phyloP scores from a whole-genome alignment of 2,329 filamentous ascomycete species.

The Fusarium anthophilum region DNA sequence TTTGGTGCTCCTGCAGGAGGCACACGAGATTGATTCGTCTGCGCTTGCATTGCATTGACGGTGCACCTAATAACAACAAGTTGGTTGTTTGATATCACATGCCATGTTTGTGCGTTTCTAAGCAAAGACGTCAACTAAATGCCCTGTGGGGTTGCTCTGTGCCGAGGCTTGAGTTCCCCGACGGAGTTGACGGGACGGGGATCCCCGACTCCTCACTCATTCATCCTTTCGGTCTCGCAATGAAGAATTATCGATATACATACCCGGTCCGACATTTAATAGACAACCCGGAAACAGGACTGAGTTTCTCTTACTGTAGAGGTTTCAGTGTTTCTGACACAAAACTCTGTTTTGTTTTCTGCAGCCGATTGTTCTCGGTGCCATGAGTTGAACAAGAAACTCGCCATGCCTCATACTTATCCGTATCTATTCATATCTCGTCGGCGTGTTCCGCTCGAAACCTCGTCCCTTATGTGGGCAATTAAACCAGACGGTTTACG shows the following conservation, averaged over 20 bases:
- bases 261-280: constrained; percentile 21
- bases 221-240: background rate
- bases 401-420: background rate
- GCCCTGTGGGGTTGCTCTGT: constrained; percentile 17
- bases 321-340: constrained; percentile 17
- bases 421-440: background rate
- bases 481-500: constrained; percentile 11
- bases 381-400: background rate
- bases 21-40: constrained; percentile 19
- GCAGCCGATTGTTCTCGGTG: constrained; percentile 5
- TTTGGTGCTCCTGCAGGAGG: constrained; percentile 22
- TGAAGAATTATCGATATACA: background rate
- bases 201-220: background rate
- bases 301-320: constrained; percentile 22
- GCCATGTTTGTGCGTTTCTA: constrained; percentile 1
- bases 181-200: background rate
- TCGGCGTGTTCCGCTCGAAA: constrained; percentile 12
- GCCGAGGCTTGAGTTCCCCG: constrained; percentile 26
- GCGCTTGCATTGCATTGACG: constrained; percentile 19
- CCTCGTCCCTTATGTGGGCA: constrained; percentile 1
- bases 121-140: background rate
- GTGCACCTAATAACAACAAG: constrained; percentile 21
- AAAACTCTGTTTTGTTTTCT: background rate
- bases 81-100: constrained; percentile 31
- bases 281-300: constrained; percentile 6